phyloP scores from a whole-genome alignment of 2,329 filamentous ascomycete species.

The Teratosphaeriaceae sp. region DNA sequence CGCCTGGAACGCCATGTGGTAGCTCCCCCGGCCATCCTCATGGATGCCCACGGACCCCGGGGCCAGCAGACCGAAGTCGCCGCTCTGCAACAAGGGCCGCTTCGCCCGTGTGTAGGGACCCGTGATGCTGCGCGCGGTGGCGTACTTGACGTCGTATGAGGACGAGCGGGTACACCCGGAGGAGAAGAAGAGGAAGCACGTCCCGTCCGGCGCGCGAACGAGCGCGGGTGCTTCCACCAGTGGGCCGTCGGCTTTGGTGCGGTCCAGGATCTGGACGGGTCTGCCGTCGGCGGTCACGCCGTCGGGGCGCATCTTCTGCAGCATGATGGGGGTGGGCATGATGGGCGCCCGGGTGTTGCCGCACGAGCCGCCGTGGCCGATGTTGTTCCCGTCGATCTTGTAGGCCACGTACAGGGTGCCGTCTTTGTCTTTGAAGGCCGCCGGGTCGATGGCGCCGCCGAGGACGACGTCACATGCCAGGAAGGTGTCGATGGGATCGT shows the following conservation, averaged over 20 bases:
- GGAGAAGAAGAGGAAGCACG: constrained; percentile 32
- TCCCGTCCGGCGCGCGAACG: constrained; percentile 19
- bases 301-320: constrained; percentile 26
- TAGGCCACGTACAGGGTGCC: constrained; percentile 26
- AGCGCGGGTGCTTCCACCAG: constrained; percentile 30
- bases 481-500: constrained; percentile 15
- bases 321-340: constrained; percentile 26
- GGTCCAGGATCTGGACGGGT: constrained; percentile 23
- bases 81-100: constrained; percentile 21
- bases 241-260: constrained; percentile 24
- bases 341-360: constrained; percentile 24
- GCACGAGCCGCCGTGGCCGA: constrained; percentile 26
- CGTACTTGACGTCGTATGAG: constrained; percentile 29
- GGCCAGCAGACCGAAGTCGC: constrained; percentile 25
- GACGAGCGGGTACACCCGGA: constrained; percentile 27
- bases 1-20: constrained; percentile 28
- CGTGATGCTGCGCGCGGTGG: constrained; percentile 19
- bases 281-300: constrained; percentile 21
- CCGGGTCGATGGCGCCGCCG: constrained; percentile 31
- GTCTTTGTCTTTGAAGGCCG: constrained; percentile 23
- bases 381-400: constrained; percentile 32
- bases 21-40: constrained; percentile 17
- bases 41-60: constrained; percentile 26
- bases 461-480: constrained; percentile 23
- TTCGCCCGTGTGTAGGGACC: constrained; percentile 27